phyloP scores from a whole-genome alignment of 805 yeast species.

The Sugiyamaella floridensis region DNA sequence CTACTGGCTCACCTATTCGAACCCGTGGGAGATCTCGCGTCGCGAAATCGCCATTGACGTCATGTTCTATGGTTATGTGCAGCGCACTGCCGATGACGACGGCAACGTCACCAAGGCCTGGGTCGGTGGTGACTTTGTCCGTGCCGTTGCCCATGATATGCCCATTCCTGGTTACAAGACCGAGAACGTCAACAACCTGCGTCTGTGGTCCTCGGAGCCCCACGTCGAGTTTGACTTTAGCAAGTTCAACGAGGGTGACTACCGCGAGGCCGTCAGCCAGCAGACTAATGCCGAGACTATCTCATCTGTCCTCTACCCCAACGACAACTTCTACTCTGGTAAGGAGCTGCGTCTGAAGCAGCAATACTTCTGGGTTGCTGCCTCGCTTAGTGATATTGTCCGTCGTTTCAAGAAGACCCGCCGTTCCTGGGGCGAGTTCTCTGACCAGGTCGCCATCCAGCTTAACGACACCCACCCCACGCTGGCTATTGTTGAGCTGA shows the following conservation, averaged over 20 bases:
- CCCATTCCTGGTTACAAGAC: conserved; percentile 86
- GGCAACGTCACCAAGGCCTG: conserved; percentile 58
- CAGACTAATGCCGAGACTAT: conserved; percentile 89
- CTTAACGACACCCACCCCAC: conserved; percentile 95
- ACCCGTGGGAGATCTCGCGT: conserved; percentile 92
- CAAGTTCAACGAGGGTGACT: conserved; percentile 88
- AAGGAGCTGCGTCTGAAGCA: conserved; percentile 89
- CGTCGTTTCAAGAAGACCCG: conserved; percentile 79
- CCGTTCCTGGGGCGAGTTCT: conserved; percentile 72
- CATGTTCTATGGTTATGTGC: conserved; percentile 79
- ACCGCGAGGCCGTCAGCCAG: conserved; percentile 70
- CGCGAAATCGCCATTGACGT: conserved; percentile 82
- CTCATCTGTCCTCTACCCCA: conserved; percentile 88
- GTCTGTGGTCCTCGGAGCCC: conserved; percentile 87
- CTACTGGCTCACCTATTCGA: conserved; percentile 81
- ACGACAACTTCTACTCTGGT: conserved; percentile 86
- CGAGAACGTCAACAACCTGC: conserved; percentile 73
- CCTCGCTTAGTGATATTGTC: conserved; percentile 83
- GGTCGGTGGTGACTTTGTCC: conserved; percentile 84
- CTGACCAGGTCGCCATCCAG: conserved; percentile 85
- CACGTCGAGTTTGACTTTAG: conserved; percentile 86
- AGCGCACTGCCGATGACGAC: conserved; percentile 44
- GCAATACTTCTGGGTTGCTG: conserved; percentile 96
- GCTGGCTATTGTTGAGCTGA: conserved; percentile 81
- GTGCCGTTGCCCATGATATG: conserved; percentile 85